These are phyloP conservation scores for Tuber umbilicatum DNA, from an alignment of 495 filamentous ascomycete genomes.

Conservation along the genomic window DNA sequence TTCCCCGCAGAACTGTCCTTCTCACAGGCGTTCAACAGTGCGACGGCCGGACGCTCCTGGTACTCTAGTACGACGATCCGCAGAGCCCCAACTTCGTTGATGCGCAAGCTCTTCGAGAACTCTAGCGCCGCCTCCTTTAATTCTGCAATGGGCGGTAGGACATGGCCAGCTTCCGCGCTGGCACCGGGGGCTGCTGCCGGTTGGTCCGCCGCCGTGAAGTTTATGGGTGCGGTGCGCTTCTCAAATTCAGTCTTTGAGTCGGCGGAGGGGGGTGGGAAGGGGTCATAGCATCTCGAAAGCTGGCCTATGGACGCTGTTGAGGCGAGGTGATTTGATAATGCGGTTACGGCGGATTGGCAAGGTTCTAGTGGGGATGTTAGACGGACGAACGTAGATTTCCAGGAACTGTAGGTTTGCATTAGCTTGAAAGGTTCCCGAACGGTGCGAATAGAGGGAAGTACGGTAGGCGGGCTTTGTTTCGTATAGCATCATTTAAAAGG, in stretches of 20 bases:
- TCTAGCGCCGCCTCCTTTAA: conserved; percentile 81
- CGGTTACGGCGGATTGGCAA: conserved; percentile 23
- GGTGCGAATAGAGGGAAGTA: conserved; percentile 9
- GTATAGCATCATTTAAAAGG: conserved; percentile 39
- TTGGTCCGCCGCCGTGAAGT: conserved; percentile 64
- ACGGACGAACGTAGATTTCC: conserved; percentile 39
- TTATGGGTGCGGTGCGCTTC: conserved; percentile 83
- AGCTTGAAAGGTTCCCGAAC: conserved; percentile 7
- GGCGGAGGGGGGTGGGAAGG: conserved; percentile 54
- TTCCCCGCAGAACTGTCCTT: conserved; percentile 20
- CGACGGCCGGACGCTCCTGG: conserved; percentile 53
- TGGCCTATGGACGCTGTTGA: conserved; percentile 54
- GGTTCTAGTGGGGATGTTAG: conserved; percentile 32
- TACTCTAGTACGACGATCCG: conserved; percentile 75
- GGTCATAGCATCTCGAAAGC: conserved; percentile 40
- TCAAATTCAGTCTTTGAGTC: conserved; percentile 69
- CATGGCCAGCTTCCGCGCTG: conserved; percentile 11
- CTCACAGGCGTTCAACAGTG: conserved; percentile 17
- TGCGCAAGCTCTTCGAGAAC: conserved; percentile 66
- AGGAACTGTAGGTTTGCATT: conserved; percentile 28
- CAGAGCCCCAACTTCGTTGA: conserved; percentile 78
- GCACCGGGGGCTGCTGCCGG: conserved; percentile 2
- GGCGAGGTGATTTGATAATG: conserved; percentile 48
- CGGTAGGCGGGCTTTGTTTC: conserved; percentile 40
- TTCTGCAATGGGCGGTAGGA: conserved; percentile 52